Base-by-base conservation (phyloP, 352 stramenopile species). In the Phytophthora cactorum region DNA sequence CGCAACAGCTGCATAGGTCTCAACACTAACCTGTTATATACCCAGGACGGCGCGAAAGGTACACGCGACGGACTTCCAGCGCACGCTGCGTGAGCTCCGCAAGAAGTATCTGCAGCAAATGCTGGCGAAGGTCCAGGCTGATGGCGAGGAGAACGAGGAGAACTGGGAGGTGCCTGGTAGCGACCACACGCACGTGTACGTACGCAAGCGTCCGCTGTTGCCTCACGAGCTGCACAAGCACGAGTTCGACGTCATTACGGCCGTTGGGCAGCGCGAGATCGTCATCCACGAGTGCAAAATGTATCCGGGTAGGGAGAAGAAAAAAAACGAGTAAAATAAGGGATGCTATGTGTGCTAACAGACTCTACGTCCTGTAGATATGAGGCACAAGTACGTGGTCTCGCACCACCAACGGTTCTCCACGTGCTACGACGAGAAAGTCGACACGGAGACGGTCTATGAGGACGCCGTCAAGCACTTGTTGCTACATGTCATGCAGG, bases 281-380 rank as follows among this genome's bases (percentile, higher is more conserved):
- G 81, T 95, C 41, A 85, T 97, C 54, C 88, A 97, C 70, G 90
- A 97, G 70, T 95, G 88, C 73, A 85, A 92, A 47, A 97, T 97
- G 90, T 92, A 97, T 70, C 73, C 82, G 8, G 72, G 79, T 88
- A 73, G 5, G 68, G 10, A 43, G 6, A 27, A 46, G 22, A 3
- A 31, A 43, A 17, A 44, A 5, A 31, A 56, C 15, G n/a, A 27
- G 28, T 22, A 22, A 22, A 22, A 22, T 22, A 22, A 22, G 22
- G 22, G 22, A 12, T 7, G 36, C 38, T 58, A 63, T 32, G 36
- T 8, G 4, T 22, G 29, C 5, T 51, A 2, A 17, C 28, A 1
- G 7, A 7, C 9, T 47, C 3, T 66, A 17, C 41, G 15, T 15
- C 32, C n/a, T 41, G 28, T 45, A 78, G 91, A 98, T 58, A 97